These are phyloP conservation scores for Agastache rugosa DNA, from an alignment of 257 asterid species.

Conservation along the genomic window DNA sequence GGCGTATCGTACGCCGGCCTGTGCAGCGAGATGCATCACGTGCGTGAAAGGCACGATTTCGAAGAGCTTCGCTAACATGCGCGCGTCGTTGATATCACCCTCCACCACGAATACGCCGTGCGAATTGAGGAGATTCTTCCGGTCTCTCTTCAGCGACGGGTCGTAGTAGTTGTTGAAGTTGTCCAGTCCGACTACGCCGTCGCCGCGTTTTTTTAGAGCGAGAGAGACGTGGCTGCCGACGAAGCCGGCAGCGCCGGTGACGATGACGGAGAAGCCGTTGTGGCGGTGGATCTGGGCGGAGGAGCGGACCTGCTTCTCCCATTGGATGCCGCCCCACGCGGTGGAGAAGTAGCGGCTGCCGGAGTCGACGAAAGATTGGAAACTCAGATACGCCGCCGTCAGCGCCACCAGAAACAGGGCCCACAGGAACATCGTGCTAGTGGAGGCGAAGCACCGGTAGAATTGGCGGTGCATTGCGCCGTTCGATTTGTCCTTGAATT, in stretches of 20 bases:
- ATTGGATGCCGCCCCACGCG: slow-evolving; percentile 70
- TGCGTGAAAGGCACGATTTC: slow-evolving; percentile 51
- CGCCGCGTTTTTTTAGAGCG: slow-evolving; percentile 78
- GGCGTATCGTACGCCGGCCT: slow-evolving; percentile 61
- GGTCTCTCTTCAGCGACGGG: slow-evolving; percentile 54
- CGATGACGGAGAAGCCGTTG: slow-evolving; percentile 66
- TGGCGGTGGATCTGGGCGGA: slow-evolving; percentile 75
- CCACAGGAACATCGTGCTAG: slow-evolving; percentile 86
- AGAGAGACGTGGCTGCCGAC: slow-evolving; percentile 81
- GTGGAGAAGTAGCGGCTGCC: slow-evolving; percentile 60
- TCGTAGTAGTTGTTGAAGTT: slow-evolving; percentile 81
- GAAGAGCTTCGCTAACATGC: slow-evolving; percentile 50
- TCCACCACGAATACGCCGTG: slow-evolving; percentile 45
- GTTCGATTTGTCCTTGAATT: slow-evolving; percentile 59
- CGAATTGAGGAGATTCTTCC: slow-evolving; percentile 34
- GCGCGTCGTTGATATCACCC: slow-evolving; percentile 57
- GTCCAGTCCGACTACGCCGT: slow-evolving; percentile 86
- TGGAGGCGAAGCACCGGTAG: slow-evolving; percentile 80
- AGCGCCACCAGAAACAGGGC: slow-evolving; percentile 74
- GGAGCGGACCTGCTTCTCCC: slow-evolving; percentile 66
- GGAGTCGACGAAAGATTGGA: slow-evolving; percentile 71
- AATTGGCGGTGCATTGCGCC: slow-evolving; percentile 61
- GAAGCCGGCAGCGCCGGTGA: slow-evolving; percentile 94
- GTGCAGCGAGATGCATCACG: slow-evolving; percentile 62
- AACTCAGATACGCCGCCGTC: slow-evolving; percentile 76